Conservation (phyloP, 495 filamentous ascomycete species). For the Aspergillus mulundensis region DNA sequence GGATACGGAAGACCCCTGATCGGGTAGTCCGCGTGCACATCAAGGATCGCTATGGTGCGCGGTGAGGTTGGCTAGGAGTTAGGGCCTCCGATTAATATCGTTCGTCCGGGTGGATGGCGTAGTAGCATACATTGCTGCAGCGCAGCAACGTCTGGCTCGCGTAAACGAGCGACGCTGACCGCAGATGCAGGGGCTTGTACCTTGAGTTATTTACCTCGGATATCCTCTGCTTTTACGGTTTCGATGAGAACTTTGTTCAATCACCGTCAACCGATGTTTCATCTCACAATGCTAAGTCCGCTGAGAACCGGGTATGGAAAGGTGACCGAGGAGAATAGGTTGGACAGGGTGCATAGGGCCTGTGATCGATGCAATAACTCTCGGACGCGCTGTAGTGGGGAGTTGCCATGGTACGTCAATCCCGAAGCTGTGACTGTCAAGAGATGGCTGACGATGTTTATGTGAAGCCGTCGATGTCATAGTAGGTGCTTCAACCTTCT, state of each 20-base stretch:
- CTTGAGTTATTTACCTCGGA: too few species aligned
- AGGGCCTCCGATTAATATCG: background rate
- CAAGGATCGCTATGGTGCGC: background rate
- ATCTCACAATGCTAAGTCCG: background rate
- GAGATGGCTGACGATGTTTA: background rate
- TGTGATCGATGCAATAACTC: constrained; percentile 18
- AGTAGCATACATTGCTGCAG: too few species aligned
- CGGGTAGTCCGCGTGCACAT: background rate
- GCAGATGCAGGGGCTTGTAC: too few species aligned
- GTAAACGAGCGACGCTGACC: too few species aligned
- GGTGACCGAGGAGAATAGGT: background rate
- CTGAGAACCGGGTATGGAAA: background rate
- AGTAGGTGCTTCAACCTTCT: background rate
- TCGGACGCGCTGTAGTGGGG: constrained; percentile 16
- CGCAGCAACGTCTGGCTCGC: too few species aligned
- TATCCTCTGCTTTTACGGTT: too few species aligned
- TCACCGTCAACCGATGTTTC: too few species aligned
- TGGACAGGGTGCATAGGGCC: background rate
- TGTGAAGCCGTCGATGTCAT: background rate
- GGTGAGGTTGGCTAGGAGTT: background rate
- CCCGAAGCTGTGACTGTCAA: background rate
- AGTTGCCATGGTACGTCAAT: constrained; percentile 16
- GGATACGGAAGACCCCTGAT: background rate
- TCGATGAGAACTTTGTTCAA: too few species aligned
- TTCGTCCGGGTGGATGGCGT: background rate